Evolutionary conservation across 164 flowering plant genomes (phyloP).

Genomic region (Chimonanthus praecox): DNA sequence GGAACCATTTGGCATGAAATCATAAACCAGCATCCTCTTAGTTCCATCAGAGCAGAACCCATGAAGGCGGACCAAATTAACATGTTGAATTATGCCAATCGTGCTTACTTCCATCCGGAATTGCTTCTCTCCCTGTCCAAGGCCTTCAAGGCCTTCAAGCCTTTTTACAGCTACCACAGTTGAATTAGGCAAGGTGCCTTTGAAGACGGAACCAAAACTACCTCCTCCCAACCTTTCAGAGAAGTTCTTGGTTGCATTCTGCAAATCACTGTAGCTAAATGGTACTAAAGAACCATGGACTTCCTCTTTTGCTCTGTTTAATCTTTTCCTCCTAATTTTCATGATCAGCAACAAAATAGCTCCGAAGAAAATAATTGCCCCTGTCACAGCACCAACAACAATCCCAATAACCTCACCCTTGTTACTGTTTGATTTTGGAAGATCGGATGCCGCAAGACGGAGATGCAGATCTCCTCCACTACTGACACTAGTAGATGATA

Average conservation of each 20-base stretch:
- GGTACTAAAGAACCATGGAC: conserved; percentile 28
- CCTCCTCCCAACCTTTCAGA: conserved; percentile 46
- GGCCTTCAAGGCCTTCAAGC: conserved; percentile 25
- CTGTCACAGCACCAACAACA: conserved; percentile 18
- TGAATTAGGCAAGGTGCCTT: conserved; percentile 34
- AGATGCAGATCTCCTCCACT: not conserved
- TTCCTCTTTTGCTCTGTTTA: not conserved
- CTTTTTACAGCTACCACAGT: conserved; percentile 39
- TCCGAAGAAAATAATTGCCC: conserved; percentile 5
- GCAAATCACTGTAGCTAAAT: conserved; percentile 34
- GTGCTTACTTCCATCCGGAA: conserved; percentile 57
- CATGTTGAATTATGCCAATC: conserved; percentile 55
- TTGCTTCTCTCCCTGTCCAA: conserved; percentile 51
- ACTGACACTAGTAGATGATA: conserved; percentile 7
- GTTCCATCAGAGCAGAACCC: conserved; percentile 48
- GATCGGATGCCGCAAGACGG: not conserved
- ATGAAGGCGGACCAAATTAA: conserved; percentile 44
- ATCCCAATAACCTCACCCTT: conserved; percentile 9
- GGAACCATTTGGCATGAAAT: conserved; percentile 50
- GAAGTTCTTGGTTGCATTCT: conserved; percentile 39
- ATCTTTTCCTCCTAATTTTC: conserved; percentile 10
- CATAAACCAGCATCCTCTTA: conserved; percentile 42
- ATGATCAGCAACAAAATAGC: conserved; percentile 8
- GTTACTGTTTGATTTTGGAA: not conserved
- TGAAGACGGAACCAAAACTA: conserved; percentile 47